Evolutionary conservation across 257 asterid species (phyloP), one percentile per base, ranked within the genome.

Genomic region (Solanum sparsipilum): DNA sequence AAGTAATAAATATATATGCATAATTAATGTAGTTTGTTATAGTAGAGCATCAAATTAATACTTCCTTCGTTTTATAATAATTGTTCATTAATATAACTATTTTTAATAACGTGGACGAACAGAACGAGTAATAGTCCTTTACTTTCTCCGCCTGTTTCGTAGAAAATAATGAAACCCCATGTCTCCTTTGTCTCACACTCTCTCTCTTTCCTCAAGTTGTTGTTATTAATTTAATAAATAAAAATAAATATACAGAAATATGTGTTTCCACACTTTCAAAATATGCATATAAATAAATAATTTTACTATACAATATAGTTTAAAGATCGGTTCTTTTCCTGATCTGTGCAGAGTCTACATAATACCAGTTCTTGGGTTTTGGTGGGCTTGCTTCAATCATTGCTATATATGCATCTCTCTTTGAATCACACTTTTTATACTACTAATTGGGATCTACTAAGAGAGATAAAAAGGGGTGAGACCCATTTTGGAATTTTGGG

Each of bases 81-180:
- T 56, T 56, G 2, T 56, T 20, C 2, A 3, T 58, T 7, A 1
- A 20, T 56, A 7, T 0, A 20, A 21, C 13, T 60, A 60, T 60
- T 60, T 60, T 60, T 60, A 60, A 21, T 60, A 60, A 60, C 0
- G 6, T 8, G 27, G 5, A 60, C 27, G 5, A 21, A 20, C 27
- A 2, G 1, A 18, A 21, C 2, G 68, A 60, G 18, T 56, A 7
- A 56, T 56, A 25, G 71, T 5, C 32, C 72, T 89, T 89, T 88
- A 91, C 92, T 91, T 88, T 90, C 91, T 92, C 94, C 95, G 92
- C 91, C 88, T 88, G 35, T 90, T 86, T 90, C 90, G 91, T 91
- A 75, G 52, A 44, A 89, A 88, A 89, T 89, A 91, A 91, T 91
- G 89, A 58, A 70, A 16, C 38, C 35, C 68, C 48, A 85, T 84